Evolutionary conservation across 768 basidiomycete genomes (phyloP).

Genomic region (Tylopilus felleus): DNA sequence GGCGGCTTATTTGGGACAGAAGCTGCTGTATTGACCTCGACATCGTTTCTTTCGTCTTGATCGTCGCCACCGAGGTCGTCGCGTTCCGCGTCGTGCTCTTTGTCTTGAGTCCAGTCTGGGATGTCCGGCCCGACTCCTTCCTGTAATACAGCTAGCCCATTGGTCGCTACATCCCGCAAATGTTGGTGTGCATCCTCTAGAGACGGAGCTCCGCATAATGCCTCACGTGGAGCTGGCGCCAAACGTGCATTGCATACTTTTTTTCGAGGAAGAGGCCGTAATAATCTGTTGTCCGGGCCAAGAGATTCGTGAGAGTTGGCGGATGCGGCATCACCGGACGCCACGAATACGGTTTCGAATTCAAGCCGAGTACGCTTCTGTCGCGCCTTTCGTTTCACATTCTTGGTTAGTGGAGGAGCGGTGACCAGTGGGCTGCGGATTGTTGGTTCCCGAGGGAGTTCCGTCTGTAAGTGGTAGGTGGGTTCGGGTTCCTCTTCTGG

Average conservation of each 20-base stretch:
- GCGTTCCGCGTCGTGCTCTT: constrained; percentile 17
- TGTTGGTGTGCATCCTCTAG: constrained; percentile 17
- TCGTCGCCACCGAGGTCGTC: constrained; percentile 6
- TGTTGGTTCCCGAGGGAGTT: background rate
- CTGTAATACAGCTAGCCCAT: constrained; percentile 6
- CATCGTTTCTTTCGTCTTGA: constrained; percentile 6
- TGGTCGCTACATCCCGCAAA: constrained; percentile 16
- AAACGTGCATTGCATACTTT: constrained; percentile 7
- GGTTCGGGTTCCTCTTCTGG: background rate
- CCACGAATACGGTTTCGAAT: constrained; percentile 10
- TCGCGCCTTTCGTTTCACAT: background rate
- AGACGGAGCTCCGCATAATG: constrained; percentile 2
- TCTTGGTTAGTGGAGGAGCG: background rate
- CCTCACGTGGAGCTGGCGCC: background rate
- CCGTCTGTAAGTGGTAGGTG: background rate
- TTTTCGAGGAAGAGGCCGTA: constrained; percentile 25
- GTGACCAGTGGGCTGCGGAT: background rate
- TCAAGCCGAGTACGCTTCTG: constrained; percentile 21
- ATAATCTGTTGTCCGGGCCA: constrained; percentile 17
- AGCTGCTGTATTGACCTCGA: constrained; percentile 13
- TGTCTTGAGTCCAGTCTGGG: constrained; percentile 26
- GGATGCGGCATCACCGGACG: background rate
- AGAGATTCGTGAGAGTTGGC: constrained; percentile 5
- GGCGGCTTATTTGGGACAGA: constrained; percentile 11
- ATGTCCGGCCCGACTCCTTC: constrained; percentile 9